Evolutionary conservation across 495 filamentous ascomycete genomes (phyloP).

Genomic region (Aspergillus funiculosus): DNA sequence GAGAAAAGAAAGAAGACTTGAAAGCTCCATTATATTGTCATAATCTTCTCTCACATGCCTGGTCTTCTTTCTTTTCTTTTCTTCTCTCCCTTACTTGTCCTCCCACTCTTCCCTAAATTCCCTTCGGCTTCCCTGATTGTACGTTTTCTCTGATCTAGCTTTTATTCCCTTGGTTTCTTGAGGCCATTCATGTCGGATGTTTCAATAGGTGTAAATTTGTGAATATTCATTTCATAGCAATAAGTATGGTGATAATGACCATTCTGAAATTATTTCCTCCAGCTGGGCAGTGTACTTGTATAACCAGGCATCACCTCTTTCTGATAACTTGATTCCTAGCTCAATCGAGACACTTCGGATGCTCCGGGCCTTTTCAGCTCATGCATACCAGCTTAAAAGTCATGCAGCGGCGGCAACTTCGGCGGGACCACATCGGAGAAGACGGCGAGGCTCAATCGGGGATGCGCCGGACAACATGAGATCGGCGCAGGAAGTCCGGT

Average conservation of each 20-base stretch:
- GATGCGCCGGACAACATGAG: not conserved
- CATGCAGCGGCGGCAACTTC: too few species aligned
- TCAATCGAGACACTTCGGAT: too few species aligned
- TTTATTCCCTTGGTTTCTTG: constrained; percentile 26
- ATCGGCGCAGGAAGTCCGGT: not conserved
- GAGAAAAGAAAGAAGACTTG: constrained; percentile 29
- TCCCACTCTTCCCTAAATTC: not conserved
- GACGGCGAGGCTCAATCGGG: too few species aligned
- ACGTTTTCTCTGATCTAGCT: constrained; percentile 12
- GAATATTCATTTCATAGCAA: constrained; percentile 30
- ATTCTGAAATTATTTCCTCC: constrained; percentile 1
- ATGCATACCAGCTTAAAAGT: too few species aligned
- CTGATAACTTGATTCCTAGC: too few species aligned
- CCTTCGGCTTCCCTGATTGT: too few species aligned
- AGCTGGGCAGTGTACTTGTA: too few species aligned
- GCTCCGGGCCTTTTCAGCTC: too few species aligned
- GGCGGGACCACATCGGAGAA: too few species aligned
- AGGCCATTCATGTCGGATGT: constrained; percentile 36
- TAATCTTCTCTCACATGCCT: constrained; percentile 20
- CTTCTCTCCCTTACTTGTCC: not conserved
- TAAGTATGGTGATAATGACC: not conserved
- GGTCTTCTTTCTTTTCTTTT: constrained; percentile 27
- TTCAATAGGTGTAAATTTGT: constrained; percentile 47
- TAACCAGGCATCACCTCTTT: too few species aligned
- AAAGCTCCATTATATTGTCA: constrained; percentile 30